Percentiles rank a stretch among this genome's conserved stretches.
Evolutionary conservation across 768 basidiomycete species (phyloP).

Genomic region (Suillus cothurnatus): DNA sequence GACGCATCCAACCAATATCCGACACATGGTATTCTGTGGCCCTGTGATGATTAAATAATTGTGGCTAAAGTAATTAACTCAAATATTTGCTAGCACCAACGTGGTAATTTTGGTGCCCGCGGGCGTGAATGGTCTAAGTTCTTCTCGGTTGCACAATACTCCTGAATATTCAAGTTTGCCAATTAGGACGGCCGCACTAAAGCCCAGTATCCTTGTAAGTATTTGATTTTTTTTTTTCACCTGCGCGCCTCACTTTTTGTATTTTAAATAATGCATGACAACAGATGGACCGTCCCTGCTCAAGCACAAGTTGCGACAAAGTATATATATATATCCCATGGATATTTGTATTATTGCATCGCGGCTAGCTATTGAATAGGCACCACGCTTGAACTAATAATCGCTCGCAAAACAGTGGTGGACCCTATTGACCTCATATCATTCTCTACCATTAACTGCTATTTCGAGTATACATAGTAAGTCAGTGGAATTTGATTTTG

Average conservation of each 20-base stretch:
- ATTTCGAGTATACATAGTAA: not conserved
- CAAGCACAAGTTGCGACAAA: not conserved
- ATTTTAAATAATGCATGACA: not conserved
- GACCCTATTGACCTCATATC: not conserved
- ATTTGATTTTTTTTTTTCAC: not conserved
- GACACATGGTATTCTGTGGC: slow-evolving; percentile 2
- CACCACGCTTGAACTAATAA: not conserved
- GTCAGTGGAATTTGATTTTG: not conserved
- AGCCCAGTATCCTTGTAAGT: not conserved
- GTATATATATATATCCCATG: not conserved
- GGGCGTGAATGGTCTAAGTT: not conserved
- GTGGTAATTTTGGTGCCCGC: not conserved
- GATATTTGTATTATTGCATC: not conserved
- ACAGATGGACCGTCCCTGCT: not conserved
- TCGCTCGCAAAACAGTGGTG: not conserved
- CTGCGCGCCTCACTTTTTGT: not conserved
- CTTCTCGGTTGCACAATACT: not conserved
- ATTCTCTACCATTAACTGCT: not conserved
- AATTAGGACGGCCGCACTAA: not conserved
- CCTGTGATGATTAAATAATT: not conserved
- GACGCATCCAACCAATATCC: not conserved
- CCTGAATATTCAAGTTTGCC: not conserved
- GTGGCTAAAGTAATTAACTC: not conserved
- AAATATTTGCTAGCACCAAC: not conserved
- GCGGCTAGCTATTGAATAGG: not conserved